phyloP scores from a whole-genome alignment of 2,329 filamentous ascomycete genomes.

The Didymella glomerata region DNA sequence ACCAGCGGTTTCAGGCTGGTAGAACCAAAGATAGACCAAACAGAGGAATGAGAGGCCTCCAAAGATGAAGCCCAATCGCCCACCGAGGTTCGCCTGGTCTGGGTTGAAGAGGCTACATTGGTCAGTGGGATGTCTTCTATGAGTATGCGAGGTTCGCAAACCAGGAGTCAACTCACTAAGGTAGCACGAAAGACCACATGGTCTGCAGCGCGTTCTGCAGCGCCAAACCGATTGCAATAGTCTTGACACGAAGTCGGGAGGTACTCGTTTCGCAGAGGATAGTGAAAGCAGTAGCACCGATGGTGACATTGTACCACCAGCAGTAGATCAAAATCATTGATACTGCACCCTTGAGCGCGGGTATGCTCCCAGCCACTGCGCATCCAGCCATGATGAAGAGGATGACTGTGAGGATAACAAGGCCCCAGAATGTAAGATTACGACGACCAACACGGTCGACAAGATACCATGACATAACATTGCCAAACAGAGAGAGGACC shows the following conservation, averaged over 20 bases:
- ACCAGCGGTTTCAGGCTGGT: constrained; percentile 77
- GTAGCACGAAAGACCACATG: constrained; percentile 64
- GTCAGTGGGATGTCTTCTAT: not conserved
- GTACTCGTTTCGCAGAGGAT: constrained; percentile 85
- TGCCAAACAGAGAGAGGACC: constrained; percentile 62
- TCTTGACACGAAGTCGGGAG: constrained; percentile 83
- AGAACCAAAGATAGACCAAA: constrained; percentile 79
- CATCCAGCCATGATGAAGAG: constrained; percentile 80
- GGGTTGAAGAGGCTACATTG: not conserved
- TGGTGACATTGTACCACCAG: constrained; percentile 80
- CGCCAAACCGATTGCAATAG: constrained; percentile 72
- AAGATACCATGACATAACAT: constrained; percentile 79
- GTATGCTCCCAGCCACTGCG: constrained; percentile 44
- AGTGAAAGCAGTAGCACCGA: constrained; percentile 87
- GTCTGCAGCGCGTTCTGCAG: constrained; percentile 69
- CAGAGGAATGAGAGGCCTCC: constrained; percentile 79
- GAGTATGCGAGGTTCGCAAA: not conserved
- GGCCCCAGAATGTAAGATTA: constrained; percentile 77
- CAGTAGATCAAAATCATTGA: constrained; percentile 50
- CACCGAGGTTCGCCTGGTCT: constrained; percentile 55
- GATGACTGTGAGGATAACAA: constrained; percentile 65
- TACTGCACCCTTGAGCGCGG: constrained; percentile 50
- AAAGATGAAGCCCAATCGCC: constrained; percentile 86
- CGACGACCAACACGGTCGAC: constrained; percentile 80
- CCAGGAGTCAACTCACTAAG: constrained; percentile 73